phyloP scores from a whole-genome alignment of 2,329 filamentous ascomycete species.

The Fusarium duplospermum region DNA sequence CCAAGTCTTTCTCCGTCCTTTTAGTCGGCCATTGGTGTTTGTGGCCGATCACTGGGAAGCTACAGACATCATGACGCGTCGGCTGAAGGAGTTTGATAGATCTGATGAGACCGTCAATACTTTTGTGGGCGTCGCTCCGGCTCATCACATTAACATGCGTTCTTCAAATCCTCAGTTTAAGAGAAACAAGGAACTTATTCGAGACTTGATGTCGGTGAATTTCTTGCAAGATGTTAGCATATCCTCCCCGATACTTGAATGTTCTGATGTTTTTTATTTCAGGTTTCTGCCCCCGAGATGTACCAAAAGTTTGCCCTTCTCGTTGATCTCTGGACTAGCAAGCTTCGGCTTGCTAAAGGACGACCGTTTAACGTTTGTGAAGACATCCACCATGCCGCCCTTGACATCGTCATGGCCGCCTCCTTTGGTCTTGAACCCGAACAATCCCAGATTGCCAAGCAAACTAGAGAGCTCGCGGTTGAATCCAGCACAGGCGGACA shows the following conservation, averaged over 20 bases:
- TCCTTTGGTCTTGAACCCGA: constrained; percentile 43
- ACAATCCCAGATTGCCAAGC: not conserved
- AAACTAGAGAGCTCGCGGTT: constrained; percentile 17
- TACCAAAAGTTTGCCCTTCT: constrained; percentile 45
- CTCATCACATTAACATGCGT: constrained; percentile 16
- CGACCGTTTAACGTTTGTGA: constrained; percentile 45
- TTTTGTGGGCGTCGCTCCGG: constrained; percentile 2
- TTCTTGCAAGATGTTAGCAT: constrained; percentile 25
- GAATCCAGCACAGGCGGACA: not conserved
- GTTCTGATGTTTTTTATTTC: not conserved
- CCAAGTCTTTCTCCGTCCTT: constrained; percentile 30
- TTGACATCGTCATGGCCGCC: constrained; percentile 48
- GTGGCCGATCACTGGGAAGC: constrained; percentile 31
- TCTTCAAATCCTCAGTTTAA: constrained; percentile 28
- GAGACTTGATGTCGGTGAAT: constrained; percentile 29
- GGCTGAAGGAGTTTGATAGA: constrained; percentile 33
- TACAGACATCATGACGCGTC: constrained; percentile 27
- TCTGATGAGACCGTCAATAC: not conserved
- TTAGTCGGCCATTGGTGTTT: constrained; percentile 23
- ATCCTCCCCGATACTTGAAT: not conserved
- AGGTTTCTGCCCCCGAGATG: constrained; percentile 47
- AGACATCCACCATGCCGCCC: constrained; percentile 46
- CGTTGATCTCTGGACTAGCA: constrained; percentile 48
- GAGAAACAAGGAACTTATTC: constrained; percentile 34
- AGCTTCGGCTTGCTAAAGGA: constrained; percentile 39